phyloP scores from a whole-genome alignment of 257 asterid species.

The Eucommia ulmoides region DNA sequence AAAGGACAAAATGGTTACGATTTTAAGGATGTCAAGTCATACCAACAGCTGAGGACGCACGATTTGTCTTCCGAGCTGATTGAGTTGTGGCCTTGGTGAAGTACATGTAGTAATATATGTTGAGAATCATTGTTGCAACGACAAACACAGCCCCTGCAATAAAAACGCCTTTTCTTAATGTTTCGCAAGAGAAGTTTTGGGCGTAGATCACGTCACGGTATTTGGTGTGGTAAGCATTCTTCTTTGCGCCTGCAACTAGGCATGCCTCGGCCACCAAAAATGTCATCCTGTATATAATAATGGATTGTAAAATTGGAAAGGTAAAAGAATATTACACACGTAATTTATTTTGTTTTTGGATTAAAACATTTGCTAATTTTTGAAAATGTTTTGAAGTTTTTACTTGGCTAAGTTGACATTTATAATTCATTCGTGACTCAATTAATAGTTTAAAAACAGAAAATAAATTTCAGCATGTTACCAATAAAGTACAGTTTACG shows the following conservation, averaged over 20 bases:
- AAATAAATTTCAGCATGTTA: no score
- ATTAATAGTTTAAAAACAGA: not conserved
- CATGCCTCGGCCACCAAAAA: constrained; percentile 78
- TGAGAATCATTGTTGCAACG: constrained; percentile 64
- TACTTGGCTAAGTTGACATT: no score
- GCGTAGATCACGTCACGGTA: constrained; percentile 55
- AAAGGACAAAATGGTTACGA: no score
- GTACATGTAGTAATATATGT: constrained; percentile 63
- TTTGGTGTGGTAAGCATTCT: constrained; percentile 69
- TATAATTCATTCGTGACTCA: no score
- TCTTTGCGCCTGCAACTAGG: constrained; percentile 62
- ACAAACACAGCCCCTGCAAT: constrained; percentile 91
- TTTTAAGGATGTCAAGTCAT: constrained; percentile 41
- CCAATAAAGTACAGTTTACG: no score
- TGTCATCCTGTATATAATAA: constrained; percentile 51
- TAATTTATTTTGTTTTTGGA: no score
- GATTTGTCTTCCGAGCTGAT: constrained; percentile 40
- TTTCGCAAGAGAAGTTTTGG: constrained; percentile 53
- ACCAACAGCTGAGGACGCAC: constrained; percentile 34
- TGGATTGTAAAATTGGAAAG: no score
- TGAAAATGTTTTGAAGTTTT: no score
- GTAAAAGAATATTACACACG: not conserved
- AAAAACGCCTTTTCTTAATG: constrained; percentile 74
- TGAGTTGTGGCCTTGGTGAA: constrained; percentile 64
- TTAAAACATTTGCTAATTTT: no score